Base-by-base conservation (phyloP, 208 protist genomes). In the Trypanosomatidae sp. region DNA sequence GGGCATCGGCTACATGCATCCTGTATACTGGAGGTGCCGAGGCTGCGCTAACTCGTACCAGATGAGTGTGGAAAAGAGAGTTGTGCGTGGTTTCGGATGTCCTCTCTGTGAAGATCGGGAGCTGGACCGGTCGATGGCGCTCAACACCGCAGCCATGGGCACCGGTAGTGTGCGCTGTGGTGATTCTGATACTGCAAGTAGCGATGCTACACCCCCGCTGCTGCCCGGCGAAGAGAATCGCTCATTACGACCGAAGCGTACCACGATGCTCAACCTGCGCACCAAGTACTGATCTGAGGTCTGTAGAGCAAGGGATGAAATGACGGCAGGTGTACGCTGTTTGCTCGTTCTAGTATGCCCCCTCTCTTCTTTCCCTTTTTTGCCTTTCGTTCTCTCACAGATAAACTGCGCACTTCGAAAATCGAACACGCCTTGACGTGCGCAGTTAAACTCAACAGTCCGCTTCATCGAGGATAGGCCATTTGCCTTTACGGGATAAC, bases 11-110 rank as follows among this genome's bases (percentile, higher is more conserved):
- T 84, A 93, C 71, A 79, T 95, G 80, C 41, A 81, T 30, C 84
- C 87, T 12, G 88, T 95, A 4, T 95, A 83, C 84, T 97, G 93
- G 91, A 74, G 64, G 56, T 97, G 93, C 77, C 58, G 49, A 13
- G 28, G 15, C 8, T 97, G 93, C 74, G 73, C 67, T 0, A 60
- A 83, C 39, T 62, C 69, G 17, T 97, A 89, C 73, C 53, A 77
- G 55, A 94, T 96, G 90, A 94, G 90, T 69, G 89, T 94, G 8
- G 93, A 97, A 69, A 95, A 95, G 76, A 91, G 93, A n/a, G 90
- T 96, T 28, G 84, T 97, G 69, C 90, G 91, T 52, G 93, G 91
- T 17, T 79, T 81, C 4, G 87, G 89, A 5, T 97, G 93, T 62
- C 87, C 90, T 8, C 39, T 59, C 22, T 97, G 93, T 70, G 76